Conservation (phyloP, 2,329 filamentous ascomycete genomes). For the Nothophoma quercina region DNA sequence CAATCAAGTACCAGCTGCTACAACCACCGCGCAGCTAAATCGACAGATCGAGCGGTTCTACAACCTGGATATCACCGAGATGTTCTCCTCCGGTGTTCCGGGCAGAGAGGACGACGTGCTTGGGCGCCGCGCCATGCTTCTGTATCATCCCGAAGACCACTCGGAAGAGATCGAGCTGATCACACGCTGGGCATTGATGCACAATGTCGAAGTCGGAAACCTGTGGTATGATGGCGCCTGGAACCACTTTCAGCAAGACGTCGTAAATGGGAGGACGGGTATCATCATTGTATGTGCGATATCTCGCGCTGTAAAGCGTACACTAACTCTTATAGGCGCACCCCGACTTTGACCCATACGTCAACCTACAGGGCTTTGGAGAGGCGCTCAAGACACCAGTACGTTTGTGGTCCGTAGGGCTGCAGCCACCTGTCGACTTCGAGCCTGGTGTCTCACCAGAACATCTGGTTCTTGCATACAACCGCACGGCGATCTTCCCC, state of each 20-base stretch:
- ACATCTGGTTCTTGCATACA: conserved; percentile 28
- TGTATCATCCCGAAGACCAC: conserved; percentile 40
- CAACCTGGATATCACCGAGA: conserved; percentile 30
- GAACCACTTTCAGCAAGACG: conserved; percentile 32
- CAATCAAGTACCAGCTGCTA: background rate
- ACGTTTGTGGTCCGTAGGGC: conserved; percentile 47
- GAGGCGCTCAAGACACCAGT: conserved; percentile 37
- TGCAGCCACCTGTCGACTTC: conserved; percentile 28
- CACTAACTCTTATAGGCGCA: conserved; percentile 31
- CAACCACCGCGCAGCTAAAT: conserved; percentile 22
- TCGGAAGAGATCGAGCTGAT: conserved; percentile 39
- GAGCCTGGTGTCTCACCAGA: conserved; percentile 22
- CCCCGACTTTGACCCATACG: conserved; percentile 43
- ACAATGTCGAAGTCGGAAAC: conserved; percentile 38
- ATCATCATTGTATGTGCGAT: conserved; percentile 35
- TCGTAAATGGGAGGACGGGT: conserved; percentile 29
- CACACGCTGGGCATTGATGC: conserved; percentile 41
- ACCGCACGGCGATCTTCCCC: conserved; percentile 48
- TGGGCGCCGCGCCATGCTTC: conserved; percentile 35
- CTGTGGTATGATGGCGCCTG: conserved; percentile 36
- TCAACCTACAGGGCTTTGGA: conserved; percentile 43
- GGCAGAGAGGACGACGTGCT: conserved; percentile 14
- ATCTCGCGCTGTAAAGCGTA: background rate
- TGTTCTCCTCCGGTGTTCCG: conserved; percentile 32
- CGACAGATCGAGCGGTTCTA: conserved; percentile 24